Percentiles rank a stretch among this genome's conserved stretches.
phyloP scores from a whole-genome alignment of 768 basidiomycete genomes.

The Strobilomyces dryophilus region DNA sequence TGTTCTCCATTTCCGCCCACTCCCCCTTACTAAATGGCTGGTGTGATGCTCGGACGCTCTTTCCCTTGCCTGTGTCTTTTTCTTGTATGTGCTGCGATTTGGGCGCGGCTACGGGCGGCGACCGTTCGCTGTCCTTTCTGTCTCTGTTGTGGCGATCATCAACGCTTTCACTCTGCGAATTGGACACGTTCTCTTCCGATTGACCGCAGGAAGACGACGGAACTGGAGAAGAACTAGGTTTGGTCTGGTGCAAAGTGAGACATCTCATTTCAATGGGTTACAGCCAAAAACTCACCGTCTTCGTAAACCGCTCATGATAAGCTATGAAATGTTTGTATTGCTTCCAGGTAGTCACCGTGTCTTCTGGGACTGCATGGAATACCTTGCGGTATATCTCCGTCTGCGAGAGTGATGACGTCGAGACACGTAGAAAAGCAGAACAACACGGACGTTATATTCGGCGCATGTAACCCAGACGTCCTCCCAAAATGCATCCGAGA shows the following conservation, averaged over 20 bases:
- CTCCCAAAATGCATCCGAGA: conserved; percentile 86
- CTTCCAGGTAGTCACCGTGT: conserved; percentile 91
- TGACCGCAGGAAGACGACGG: conserved; percentile 46
- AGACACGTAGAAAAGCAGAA: not conserved
- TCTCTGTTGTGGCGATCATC: conserved; percentile 20
- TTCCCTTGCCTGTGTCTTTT: conserved; percentile 35
- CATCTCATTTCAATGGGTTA: not conserved
- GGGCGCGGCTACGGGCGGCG: conserved; percentile 8
- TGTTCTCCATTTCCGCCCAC: conserved; percentile 82
- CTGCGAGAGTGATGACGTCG: conserved; percentile 37
- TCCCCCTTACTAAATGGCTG: conserved; percentile 84
- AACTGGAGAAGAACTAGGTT: conserved; percentile 37
- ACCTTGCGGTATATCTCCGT: conserved; percentile 96
- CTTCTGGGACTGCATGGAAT: conserved; percentile 92
- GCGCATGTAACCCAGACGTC: conserved; percentile 86
- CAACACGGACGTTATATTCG: conserved; percentile 71
- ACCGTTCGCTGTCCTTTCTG: conserved; percentile 19
- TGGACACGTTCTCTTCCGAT: conserved; percentile 40
- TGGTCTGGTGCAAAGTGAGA: conserved; percentile 34
- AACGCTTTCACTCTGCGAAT: conserved; percentile 9
- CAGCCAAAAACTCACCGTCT: conserved; percentile 46
- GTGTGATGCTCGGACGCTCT: conserved; percentile 42
- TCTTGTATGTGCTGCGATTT: conserved; percentile 31
- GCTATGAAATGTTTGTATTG: conserved; percentile 84
- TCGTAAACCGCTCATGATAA: conserved; percentile 71